These are phyloP conservation scores for Candida smagusa DNA, from an alignment of 1,139 yeast species.

Conservation along the genomic window DNA sequence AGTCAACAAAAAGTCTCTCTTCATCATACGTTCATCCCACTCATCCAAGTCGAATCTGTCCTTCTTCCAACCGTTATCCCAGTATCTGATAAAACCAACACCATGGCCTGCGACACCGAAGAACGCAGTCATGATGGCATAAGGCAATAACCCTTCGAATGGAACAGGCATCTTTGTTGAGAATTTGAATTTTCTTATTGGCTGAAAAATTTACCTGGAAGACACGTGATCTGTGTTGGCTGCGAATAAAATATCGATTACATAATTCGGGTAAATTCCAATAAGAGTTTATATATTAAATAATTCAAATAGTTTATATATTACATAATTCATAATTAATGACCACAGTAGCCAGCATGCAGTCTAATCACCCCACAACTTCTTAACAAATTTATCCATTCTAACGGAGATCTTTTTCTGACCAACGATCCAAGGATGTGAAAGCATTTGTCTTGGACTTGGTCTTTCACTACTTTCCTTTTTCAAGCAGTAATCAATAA, in stretches of 20 bases:
- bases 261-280: too few species aligned
- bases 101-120: slow-evolving; percentile 51
- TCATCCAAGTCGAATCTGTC: slow-evolving; percentile 57
- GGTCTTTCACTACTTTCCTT: slow-evolving; percentile 82
- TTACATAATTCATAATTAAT: background rate
- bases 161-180: slow-evolving; percentile 51
- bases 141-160: slow-evolving; percentile 69
- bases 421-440: slow-evolving; percentile 86
- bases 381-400: slow-evolving; percentile 82
- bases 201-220: slow-evolving; percentile 7
- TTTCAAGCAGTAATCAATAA: slow-evolving; percentile 74
- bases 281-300: too few species aligned
- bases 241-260: background rate
- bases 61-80: slow-evolving; percentile 51
- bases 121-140: slow-evolving; percentile 57
- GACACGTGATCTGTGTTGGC: slow-evolving; percentile 6
- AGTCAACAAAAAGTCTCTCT: slow-evolving; percentile 73
- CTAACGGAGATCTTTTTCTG: slow-evolving; percentile 68
- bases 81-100: slow-evolving; percentile 43
- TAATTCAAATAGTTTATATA: too few species aligned
- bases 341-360: background rate
- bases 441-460: slow-evolving; percentile 86
- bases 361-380: slow-evolving; percentile 61
- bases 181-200: slow-evolving; percentile 12
- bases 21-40: slow-evolving; percentile 58